These are phyloP conservation scores for Rauvolfia tetraphylla DNA, from an alignment of 257 asterid genomes.

Conservation along the genomic window DNA sequence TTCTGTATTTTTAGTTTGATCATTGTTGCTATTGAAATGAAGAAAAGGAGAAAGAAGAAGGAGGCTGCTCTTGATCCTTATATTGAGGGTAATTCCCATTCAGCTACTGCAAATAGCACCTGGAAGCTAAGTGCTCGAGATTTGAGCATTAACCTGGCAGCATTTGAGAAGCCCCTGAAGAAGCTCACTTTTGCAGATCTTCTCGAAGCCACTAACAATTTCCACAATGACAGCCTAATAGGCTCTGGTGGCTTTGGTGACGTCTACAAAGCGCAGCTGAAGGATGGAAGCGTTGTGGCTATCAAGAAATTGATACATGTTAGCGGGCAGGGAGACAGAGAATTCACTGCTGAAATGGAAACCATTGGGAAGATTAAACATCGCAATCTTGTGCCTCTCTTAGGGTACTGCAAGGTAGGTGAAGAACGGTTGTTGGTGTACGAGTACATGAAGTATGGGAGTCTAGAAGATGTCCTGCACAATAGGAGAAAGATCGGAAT, in stretches of 20 bases:
- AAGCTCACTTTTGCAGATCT: slow-evolving; percentile 93
- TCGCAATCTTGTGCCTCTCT: slow-evolving; percentile 75
- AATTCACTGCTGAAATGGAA: slow-evolving; percentile 96
- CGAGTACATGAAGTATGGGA: slow-evolving; percentile 91
- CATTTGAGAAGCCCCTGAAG: slow-evolving; percentile 80
- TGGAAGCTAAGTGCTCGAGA: slow-evolving; percentile 80
- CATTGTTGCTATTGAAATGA: slow-evolving; percentile 59
- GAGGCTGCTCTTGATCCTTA: slow-evolving; percentile 78
- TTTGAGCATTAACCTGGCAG: slow-evolving; percentile 62
- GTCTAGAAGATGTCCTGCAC: slow-evolving; percentile 83
- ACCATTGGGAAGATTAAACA: slow-evolving; percentile 91
- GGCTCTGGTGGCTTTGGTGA: slow-evolving; percentile 98
- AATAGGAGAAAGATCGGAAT: slow-evolving; percentile 57
- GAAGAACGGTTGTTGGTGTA: slow-evolving; percentile 87
- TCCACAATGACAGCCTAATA: slow-evolving; percentile 62
- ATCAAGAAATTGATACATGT: slow-evolving; percentile 83
- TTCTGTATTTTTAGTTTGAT: slow-evolving; percentile 78
- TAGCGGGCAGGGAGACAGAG: slow-evolving; percentile 87
- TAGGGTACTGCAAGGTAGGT: slow-evolving; percentile 83
- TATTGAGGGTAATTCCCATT: slow-evolving; percentile 63
- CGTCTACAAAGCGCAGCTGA: slow-evolving; percentile 79
- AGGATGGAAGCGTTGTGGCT: slow-evolving; percentile 82
- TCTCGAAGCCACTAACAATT: slow-evolving; percentile 80
- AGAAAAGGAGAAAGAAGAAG: slow-evolving; percentile 70
- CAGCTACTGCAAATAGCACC: slow-evolving; percentile 54